These are phyloP conservation scores for Chaetomiaceae sp. DNA, from an alignment of 2,329 filamentous ascomycete species.

Conservation along the genomic window DNA sequence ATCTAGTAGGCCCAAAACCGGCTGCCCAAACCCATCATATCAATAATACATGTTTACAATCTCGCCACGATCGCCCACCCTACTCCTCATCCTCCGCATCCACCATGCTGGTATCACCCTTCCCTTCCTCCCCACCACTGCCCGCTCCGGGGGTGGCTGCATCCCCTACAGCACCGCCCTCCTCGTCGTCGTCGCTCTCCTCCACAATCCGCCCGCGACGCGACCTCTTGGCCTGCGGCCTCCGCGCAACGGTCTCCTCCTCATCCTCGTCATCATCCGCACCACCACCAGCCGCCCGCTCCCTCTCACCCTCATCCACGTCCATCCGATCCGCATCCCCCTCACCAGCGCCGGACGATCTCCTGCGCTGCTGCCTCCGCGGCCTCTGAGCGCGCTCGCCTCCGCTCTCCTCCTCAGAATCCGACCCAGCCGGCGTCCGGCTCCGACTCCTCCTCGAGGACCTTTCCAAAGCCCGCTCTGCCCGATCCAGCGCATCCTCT, in stretches of 20 bases:
- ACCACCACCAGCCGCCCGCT: constrained; percentile 35
- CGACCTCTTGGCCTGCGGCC: constrained; percentile 42
- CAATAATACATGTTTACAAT: constrained; percentile 13
- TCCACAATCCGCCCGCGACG: constrained; percentile 49
- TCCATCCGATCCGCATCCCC: constrained; percentile 48
- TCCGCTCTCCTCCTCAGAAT: constrained; percentile 9
- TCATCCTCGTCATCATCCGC: constrained; percentile 51
- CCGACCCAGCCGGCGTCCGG: constrained; percentile 11
- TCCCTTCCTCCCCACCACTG: constrained; percentile 11
- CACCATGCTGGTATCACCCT: constrained; percentile 26
- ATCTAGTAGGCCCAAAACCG: no score
- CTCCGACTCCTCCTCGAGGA: constrained; percentile 32
- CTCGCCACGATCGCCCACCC: neutral
- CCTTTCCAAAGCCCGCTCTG: constrained; percentile 30
- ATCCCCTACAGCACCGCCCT: constrained; percentile 19
- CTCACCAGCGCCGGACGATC: constrained; percentile 26
- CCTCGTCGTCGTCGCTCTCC: constrained; percentile 53
- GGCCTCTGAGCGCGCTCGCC: constrained; percentile 26
- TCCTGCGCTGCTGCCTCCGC: constrained; percentile 16
- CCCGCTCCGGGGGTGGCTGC: constrained; percentile 9
- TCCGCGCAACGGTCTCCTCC: constrained; percentile 41
- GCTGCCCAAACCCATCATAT: no score
- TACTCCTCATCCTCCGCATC: constrained; percentile 23
- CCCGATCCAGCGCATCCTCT: constrained; percentile 33
- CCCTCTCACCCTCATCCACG: constrained; percentile 40